Conservation (phyloP, 805 yeast species). For the Candida maris region DNA sequence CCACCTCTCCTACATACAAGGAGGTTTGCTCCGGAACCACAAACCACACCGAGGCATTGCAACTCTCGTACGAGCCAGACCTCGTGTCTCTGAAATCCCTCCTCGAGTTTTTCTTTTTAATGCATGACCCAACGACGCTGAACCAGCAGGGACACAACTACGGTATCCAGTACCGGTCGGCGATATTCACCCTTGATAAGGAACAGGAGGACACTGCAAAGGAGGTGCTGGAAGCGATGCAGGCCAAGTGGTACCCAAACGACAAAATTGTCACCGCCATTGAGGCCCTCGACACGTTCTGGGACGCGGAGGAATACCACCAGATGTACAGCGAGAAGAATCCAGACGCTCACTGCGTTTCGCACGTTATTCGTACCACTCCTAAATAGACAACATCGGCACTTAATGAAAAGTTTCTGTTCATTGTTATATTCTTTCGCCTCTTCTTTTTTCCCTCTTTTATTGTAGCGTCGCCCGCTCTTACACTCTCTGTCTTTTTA, state of each 20-base stretch:
- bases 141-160: slow-evolving; percentile 83
- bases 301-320: slow-evolving; percentile 96
- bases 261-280: slow-evolving; percentile 66
- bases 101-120: slow-evolving; percentile 79
- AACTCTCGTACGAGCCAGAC: slow-evolving; percentile 75
- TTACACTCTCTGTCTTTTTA: no score
- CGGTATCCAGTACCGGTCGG: slow-evolving; percentile 91
- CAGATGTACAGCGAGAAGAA: slow-evolving; percentile 76
- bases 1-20: slow-evolving; percentile 55
- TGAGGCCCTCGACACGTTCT: slow-evolving; percentile 64
- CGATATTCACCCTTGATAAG: slow-evolving; percentile 58
- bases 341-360: slow-evolving; percentile 86
- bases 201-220: slow-evolving; percentile 44
- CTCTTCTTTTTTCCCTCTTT: no score
- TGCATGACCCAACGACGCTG: slow-evolving; percentile 89
- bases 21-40: slow-evolving; percentile 78
- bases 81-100: slow-evolving; percentile 56
- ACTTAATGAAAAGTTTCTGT: no score
- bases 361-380: slow-evolving; percentile 71
- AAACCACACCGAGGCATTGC: slow-evolving; percentile 76
- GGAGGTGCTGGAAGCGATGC: slow-evolving; percentile 48
- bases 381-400: slow-evolving; percentile 36
- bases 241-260: slow-evolving; percentile 72
- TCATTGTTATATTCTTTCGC: no score
- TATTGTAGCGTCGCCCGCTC: no score